phyloP scores from a whole-genome alignment of 1,284 basidiomycete genomes.

The Apiotrichum brassicae region DNA sequence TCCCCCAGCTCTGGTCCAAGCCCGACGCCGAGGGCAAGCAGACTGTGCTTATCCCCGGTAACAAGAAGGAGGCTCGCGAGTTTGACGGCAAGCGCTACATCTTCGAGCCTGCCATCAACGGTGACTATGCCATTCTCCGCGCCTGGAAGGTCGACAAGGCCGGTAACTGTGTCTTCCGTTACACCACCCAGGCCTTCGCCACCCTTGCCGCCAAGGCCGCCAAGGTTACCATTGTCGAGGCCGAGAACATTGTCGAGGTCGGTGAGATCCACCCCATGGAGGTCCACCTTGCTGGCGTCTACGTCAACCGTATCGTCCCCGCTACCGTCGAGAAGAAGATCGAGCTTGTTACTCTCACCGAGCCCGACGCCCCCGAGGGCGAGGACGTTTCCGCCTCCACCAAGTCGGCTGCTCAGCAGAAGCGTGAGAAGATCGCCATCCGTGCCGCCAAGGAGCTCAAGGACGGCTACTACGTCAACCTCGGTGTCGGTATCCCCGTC shows the following conservation, averaged over 20 bases:
- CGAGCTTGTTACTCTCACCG: slow-evolving; percentile 59
- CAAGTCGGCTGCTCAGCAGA: slow-evolving; percentile 21
- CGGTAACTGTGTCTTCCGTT: slow-evolving; percentile 79
- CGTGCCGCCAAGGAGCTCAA: slow-evolving; percentile 79
- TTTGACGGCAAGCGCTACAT: slow-evolving; percentile 79
- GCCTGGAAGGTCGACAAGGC: slow-evolving; percentile 95
- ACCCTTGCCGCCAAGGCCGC: slow-evolving; percentile 83
- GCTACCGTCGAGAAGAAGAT: slow-evolving; percentile 73
- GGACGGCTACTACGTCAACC: slow-evolving; percentile 75
- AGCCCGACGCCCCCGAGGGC: slow-evolving; percentile 21
- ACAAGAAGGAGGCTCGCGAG: slow-evolving; percentile 69
- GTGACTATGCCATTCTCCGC: slow-evolving; percentile 80
- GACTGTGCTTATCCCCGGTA: slow-evolving; percentile 59
- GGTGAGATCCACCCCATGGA: slow-evolving; percentile 77
- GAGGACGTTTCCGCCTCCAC: slow-evolving; percentile 16
- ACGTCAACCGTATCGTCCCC: slow-evolving; percentile 77
- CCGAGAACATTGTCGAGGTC: slow-evolving; percentile 83
- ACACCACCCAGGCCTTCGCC: slow-evolving; percentile 83
- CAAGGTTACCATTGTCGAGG: slow-evolving; percentile 86
- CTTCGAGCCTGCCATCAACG: slow-evolving; percentile 77
- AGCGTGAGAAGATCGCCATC: slow-evolving; percentile 69
- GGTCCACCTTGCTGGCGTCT: slow-evolving; percentile 75
- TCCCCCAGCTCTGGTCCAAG: slow-evolving; percentile 52
- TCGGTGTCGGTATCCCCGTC: slow-evolving; percentile 83
- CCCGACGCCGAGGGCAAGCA: slow-evolving; percentile 35